Conservation (phyloP, 2,329 filamentous ascomycete genomes). For the Beauveria varroae region DNA sequence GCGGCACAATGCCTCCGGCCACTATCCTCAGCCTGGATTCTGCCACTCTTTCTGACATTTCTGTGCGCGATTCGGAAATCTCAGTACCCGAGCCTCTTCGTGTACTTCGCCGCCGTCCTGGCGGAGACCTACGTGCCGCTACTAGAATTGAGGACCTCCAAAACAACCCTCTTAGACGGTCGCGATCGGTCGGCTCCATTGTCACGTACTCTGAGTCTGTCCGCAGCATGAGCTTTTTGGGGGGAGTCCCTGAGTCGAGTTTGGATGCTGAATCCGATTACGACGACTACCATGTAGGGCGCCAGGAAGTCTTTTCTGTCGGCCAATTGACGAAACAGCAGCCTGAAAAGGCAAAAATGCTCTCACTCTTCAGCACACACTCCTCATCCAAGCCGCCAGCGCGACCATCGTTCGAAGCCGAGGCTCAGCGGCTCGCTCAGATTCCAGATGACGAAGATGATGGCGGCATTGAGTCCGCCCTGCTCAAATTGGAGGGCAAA, state of each 20-base stretch:
- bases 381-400: constrained; percentile 52
- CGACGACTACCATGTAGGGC: constrained; percentile 20
- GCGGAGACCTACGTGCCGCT: constrained; percentile 65
- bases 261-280: constrained; percentile 14
- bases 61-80: constrained; percentile 37
- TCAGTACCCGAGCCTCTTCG: constrained; percentile 47
- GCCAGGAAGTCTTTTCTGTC: constrained; percentile 46
- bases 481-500: constrained; percentile 86
- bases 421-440: constrained; percentile 77
- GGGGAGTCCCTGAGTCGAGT: constrained; percentile 29
- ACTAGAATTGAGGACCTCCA: constrained; percentile 58
- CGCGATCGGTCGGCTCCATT: constrained; percentile 52
- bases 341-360: constrained; percentile 28
- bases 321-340: constrained; percentile 48
- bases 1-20: constrained; percentile 41
- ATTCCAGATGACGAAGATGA: constrained; percentile 78
- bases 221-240: constrained; percentile 43
- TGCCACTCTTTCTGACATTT: constrained; percentile 45
- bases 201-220: constrained; percentile 54
- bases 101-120: constrained; percentile 63
- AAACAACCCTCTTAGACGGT: constrained; percentile 38
- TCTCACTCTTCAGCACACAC: constrained; percentile 54
- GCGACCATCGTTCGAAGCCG: constrained; percentile 76
- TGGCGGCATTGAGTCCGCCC: constrained; percentile 84
- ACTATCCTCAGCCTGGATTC: constrained; percentile 56